phyloP scores from a whole-genome alignment of 768 basidiomycete genomes.

The Tylopilus subfusipes region DNA sequence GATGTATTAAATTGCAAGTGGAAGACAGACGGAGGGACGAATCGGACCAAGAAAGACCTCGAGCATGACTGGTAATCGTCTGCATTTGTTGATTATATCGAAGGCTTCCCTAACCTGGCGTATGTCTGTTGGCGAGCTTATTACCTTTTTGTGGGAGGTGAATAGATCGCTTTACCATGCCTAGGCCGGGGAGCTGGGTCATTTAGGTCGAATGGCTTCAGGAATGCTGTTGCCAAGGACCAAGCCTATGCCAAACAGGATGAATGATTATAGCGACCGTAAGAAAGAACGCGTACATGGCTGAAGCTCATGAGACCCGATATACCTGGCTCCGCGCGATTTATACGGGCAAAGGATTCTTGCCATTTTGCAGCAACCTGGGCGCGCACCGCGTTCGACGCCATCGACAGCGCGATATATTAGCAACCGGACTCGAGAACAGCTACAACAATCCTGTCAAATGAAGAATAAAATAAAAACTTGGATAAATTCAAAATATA shows the following conservation, averaged over 20 bases:
- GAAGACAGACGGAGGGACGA: background rate
- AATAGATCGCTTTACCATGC: constrained; percentile 23
- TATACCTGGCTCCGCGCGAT: constrained; percentile 56
- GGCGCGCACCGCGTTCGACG: constrained; percentile 57
- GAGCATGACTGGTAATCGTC: constrained; percentile 59
- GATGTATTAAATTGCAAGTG: background rate
- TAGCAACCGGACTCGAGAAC: constrained; percentile 2
- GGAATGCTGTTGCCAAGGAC: constrained; percentile 49
- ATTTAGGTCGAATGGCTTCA: constrained; percentile 54
- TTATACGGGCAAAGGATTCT: constrained; percentile 62
- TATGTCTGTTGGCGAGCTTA: constrained; percentile 39
- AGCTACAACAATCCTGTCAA: too few species aligned
- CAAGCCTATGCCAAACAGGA: constrained; percentile 49
- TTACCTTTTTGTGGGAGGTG: background rate
- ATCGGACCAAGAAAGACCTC: constrained; percentile 69
- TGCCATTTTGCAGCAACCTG: constrained; percentile 73
- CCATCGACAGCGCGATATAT: constrained; percentile 38
- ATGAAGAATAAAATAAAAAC: too few species aligned
- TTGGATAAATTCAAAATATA: too few species aligned
- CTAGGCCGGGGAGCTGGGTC: constrained; percentile 30
- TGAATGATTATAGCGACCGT: background rate
- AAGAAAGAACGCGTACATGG: constrained; percentile 38
- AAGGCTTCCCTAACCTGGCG: constrained; percentile 53
- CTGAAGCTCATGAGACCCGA: constrained; percentile 63
- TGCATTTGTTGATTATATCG: constrained; percentile 52